These are phyloP conservation scores for Xylaria curta DNA, from an alignment of 495 filamentous ascomycete genomes.

Conservation along the genomic window DNA sequence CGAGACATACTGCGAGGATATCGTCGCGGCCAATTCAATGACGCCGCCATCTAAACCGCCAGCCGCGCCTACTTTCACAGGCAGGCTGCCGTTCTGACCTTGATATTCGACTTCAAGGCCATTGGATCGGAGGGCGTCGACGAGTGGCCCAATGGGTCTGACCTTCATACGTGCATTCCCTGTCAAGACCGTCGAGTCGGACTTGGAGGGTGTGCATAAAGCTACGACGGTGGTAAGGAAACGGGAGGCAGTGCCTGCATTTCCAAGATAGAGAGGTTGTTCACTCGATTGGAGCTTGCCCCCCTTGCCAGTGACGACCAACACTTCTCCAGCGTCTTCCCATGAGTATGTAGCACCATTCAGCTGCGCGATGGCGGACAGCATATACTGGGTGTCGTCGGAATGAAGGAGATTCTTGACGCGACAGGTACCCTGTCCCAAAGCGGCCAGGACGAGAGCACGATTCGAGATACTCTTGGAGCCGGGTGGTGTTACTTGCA, in stretches of 20 bases:
- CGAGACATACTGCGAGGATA: slow-evolving; percentile 97
- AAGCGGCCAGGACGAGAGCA: slow-evolving; percentile 88
- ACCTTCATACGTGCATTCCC: slow-evolving; percentile 97
- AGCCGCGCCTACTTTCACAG: slow-evolving; percentile 80
- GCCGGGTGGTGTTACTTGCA: slow-evolving; percentile 85
- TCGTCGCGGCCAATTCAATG: slow-evolving; percentile 90
- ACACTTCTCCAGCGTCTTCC: slow-evolving; percentile 89
- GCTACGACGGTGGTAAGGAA: slow-evolving; percentile 94
- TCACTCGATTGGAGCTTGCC: slow-evolving; percentile 79
- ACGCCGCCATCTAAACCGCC: slow-evolving; percentile 88
- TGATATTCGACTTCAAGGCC: slow-evolving; percentile 84
- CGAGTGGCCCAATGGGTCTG: slow-evolving; percentile 90
- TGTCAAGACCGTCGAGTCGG: slow-evolving; percentile 78
- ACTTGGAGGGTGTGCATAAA: slow-evolving; percentile 70
- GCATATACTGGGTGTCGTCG: slow-evolving; percentile 96
- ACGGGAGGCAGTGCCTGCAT: slow-evolving; percentile 93
- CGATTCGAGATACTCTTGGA: slow-evolving; percentile 99
- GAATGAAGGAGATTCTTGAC: slow-evolving; percentile 94
- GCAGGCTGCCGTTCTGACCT: slow-evolving; percentile 79
- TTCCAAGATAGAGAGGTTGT: slow-evolving; percentile 87
- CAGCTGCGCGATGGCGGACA: slow-evolving; percentile 81
- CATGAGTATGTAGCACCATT: slow-evolving; percentile 92
- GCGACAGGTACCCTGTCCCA: slow-evolving; percentile 84
- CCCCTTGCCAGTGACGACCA: slow-evolving; percentile 89
- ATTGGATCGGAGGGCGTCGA: slow-evolving; percentile 86